Evolutionary conservation across 768 basidiomycete genomes (phyloP).

Genomic region (Panaeolus papilionaceus): DNA sequence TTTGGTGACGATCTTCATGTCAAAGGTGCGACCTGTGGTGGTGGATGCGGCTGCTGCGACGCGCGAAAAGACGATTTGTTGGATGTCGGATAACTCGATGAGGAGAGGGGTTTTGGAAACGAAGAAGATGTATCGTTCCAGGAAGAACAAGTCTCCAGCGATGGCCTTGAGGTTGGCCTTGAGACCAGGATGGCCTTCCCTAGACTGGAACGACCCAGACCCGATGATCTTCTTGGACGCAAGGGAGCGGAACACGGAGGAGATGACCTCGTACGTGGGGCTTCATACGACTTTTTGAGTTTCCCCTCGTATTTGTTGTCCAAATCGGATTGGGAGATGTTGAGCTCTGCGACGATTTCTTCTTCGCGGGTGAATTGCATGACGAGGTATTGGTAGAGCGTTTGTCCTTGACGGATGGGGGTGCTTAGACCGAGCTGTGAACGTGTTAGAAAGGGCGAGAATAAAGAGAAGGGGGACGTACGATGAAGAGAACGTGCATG

Average conservation of each 20-base stretch:
- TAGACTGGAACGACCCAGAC: slow-evolving; percentile 88
- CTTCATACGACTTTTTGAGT: slow-evolving; percentile 93
- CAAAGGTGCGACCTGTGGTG: slow-evolving; percentile 90
- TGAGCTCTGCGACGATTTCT: slow-evolving; percentile 94
- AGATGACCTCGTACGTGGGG: slow-evolving; percentile 96
- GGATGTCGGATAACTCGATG: slow-evolving; percentile 87
- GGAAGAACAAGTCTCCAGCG: slow-evolving; percentile 96
- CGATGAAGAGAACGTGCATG: slow-evolving; percentile 93
- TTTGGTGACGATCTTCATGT: slow-evolving; percentile 88
- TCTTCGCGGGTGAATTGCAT: slow-evolving; percentile 99
- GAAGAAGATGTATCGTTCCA: slow-evolving; percentile 98
- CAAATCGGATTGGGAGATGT: slow-evolving; percentile 88
- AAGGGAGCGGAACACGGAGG: slow-evolving; percentile 89
- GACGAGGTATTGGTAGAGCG: slow-evolving; percentile 95
- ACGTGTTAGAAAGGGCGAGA: slow-evolving; percentile 15
- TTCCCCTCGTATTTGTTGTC: slow-evolving; percentile 68
- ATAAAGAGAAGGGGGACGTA: slow-evolving; percentile 43
- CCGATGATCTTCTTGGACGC: slow-evolving; percentile 92
- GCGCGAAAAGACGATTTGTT: slow-evolving; percentile 91
- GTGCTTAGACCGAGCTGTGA: slow-evolving; percentile 85
- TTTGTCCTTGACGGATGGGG: slow-evolving; percentile 97
- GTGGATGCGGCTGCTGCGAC: slow-evolving; percentile 75
- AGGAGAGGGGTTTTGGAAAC: slow-evolving; percentile 95
- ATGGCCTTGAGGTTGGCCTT: slow-evolving; percentile 98
- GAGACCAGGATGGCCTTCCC: slow-evolving; percentile 91